Evolutionary conservation across 129 eudicot species (phyloP), one percentile per base, ranked within the genome.

Genomic region (Rutidosis leptorrhynchoides): DNA sequence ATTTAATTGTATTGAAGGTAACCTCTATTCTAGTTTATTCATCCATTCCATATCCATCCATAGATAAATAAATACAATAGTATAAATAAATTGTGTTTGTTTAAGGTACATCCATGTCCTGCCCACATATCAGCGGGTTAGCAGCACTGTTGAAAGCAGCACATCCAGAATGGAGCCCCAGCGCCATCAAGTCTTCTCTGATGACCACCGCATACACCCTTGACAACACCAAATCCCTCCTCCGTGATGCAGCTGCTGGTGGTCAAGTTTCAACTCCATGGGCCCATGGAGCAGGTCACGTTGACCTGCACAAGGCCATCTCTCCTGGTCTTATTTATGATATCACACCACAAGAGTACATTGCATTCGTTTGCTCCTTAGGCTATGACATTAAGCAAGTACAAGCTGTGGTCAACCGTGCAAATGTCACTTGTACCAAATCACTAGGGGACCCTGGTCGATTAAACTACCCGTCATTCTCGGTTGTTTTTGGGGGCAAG

Each of bases 51-150:
- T n/a, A n/a, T n/a, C n/a, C n/a, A n/a, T n/a, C n/a, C n/a, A n/a
- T n/a, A n/a, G n/a, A n/a, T n/a, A n/a, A n/a, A n/a, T n/a, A n/a
- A n/a, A n/a, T n/a, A n/a, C n/a, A n/a, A n/a, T n/a, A n/a, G n/a
- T n/a, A n/a, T n/a, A 11, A 40, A 40, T 37, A 10, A 37, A 37
- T 40, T 12, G 3, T 40, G 46, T 40, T 27, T 22, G 29, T 53
- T 57, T 8, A 64, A 88, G 98, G 98, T 70, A 88, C 98, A 64
- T 93, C 98, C 1, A 93, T 93, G 98, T 88, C 98, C 6, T 93
- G 98, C 79, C 98, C 98, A 1, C 98, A 93, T 62, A 85, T 93
- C 17, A 88, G 96, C 70, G 98, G 98, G 5, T 61, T 88, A 16
- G 98, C 95, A 0, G 98, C 96, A 62, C 59, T 93, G 49, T 67